Conservation (phyloP, 2,329 filamentous ascomycete genomes). For the Colletotrichum sansevieriae region DNA sequence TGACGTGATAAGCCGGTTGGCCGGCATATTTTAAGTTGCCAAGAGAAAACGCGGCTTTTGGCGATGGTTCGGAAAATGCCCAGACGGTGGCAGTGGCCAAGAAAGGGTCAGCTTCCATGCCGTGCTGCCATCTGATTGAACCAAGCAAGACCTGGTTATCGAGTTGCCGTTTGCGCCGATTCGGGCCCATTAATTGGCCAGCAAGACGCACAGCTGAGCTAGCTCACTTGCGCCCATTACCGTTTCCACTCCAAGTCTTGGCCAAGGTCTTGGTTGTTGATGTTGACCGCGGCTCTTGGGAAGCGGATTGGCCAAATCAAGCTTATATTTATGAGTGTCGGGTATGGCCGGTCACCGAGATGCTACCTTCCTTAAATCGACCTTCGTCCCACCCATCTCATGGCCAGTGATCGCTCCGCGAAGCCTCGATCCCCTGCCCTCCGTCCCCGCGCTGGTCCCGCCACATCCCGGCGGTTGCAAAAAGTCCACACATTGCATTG, state of each 20-base stretch:
- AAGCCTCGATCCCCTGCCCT: not conserved
- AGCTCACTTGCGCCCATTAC: constrained; percentile 12
- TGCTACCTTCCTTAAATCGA: constrained; percentile 38
- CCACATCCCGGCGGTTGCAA: constrained; percentile 15
- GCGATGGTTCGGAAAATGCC: constrained; percentile 30
- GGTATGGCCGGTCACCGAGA: constrained; percentile 31
- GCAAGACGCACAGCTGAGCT: constrained; percentile 1
- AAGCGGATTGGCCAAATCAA: constrained; percentile 32
- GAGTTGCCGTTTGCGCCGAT: constrained; percentile 33
- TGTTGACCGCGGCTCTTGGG: not conserved
- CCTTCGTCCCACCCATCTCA: constrained; percentile 16
- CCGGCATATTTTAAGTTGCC: constrained; percentile 19
- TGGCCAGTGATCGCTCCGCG: not conserved
- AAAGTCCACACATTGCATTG: constrained; percentile 1
- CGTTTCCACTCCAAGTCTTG: constrained; percentile 23
- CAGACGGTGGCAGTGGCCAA: constrained; percentile 32
- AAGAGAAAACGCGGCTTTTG: constrained; percentile 37
- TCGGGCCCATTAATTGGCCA: constrained; percentile 24
- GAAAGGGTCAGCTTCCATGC: constrained; percentile 17
- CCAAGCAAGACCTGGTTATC: constrained; percentile 14
- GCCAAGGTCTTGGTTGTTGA: constrained; percentile 20
- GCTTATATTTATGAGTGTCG: constrained; percentile 31
- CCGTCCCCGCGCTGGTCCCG: constrained; percentile 7
- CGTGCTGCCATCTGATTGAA: constrained; percentile 14
- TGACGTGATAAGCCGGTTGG: constrained; percentile 29